Conservation (phyloP, 306 rosid species). For the Malus orientalis region DNA sequence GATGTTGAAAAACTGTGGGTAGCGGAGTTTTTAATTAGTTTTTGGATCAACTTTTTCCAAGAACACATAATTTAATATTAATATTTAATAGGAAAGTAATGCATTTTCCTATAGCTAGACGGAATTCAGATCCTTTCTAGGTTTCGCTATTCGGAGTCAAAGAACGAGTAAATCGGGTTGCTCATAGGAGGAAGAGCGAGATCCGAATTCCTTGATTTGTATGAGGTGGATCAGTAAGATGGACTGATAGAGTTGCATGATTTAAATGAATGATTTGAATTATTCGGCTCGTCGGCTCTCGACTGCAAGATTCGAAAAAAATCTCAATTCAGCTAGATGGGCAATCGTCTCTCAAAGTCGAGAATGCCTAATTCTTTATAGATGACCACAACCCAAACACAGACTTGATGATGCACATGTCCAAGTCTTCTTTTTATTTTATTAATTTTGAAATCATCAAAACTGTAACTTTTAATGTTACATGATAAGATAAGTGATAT, state of each 20-base stretch:
- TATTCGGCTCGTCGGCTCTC: no score
- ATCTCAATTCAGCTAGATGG: background rate
- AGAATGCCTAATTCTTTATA: background rate
- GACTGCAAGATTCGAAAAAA: no score
- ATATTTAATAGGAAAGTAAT: background rate
- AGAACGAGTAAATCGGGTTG: no score
- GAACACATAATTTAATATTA: background rate
- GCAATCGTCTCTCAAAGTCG: background rate
- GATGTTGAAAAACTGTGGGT: background rate
- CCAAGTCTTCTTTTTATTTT: background rate
- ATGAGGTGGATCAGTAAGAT: no score
- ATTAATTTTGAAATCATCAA: background rate
- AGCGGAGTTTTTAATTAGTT: background rate
- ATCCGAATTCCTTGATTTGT: no score
- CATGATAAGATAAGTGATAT: background rate
- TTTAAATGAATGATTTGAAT: no score
- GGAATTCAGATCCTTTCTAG: no score
- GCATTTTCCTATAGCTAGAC: background rate
- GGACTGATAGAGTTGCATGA: fast-evolving
- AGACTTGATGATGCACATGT: background rate
- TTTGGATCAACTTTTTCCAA: background rate
- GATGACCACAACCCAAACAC: background rate
- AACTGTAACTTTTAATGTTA: background rate
- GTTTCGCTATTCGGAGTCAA: no score
- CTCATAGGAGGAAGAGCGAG: no score